Percentiles rank a stretch among this genome's conserved stretches.
phyloP scores from a whole-genome alignment of 2,329 filamentous ascomycete species.

The Colletotrichum spinosum region DNA sequence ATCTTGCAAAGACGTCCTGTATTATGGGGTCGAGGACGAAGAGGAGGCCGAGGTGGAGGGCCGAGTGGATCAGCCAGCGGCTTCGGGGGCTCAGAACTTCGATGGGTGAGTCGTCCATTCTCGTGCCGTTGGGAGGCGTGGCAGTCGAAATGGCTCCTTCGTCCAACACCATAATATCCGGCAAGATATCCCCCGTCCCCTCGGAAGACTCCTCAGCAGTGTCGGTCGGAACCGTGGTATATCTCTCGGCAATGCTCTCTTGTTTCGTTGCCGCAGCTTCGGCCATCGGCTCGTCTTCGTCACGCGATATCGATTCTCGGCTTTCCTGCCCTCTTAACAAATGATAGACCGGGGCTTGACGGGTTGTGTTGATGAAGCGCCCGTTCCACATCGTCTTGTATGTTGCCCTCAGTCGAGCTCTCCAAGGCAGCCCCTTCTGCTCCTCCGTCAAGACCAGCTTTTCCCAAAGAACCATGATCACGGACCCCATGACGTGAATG shows the following conservation, averaged over 20 bases:
- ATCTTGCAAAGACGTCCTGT: neutral
- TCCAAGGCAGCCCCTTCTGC: slow-evolving; percentile 20
- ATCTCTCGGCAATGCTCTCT: neutral
- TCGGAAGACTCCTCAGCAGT: too few species aligned
- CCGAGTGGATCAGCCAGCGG: neutral
- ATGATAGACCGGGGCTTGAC: slow-evolving; percentile 25
- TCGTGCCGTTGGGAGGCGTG: too few species aligned
- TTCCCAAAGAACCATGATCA: slow-evolving; percentile 28
- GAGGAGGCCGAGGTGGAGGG: neutral
- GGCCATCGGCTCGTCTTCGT: too few species aligned
- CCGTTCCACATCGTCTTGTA: slow-evolving; percentile 31
- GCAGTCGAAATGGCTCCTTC: too few species aligned
- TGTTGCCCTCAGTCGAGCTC: neutral
- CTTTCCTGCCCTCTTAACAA: slow-evolving; percentile 2
- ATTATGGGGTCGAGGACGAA: neutral
- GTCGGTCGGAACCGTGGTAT: too few species aligned
- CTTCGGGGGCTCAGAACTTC: neutral
- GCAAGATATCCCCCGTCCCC: too few species aligned
- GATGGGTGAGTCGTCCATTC: too few species aligned
- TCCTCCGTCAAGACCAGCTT: slow-evolving; percentile 28
- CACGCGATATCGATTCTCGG: neutral
- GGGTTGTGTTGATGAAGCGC: slow-evolving; percentile 20
- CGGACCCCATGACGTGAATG: slow-evolving; percentile 20
- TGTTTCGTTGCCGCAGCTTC: neutral
- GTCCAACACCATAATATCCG: too few species aligned